Evolutionary conservation across 192 early-diverging fungal genomes (phyloP).

Genomic region (Oehlia diaphana): DNA sequence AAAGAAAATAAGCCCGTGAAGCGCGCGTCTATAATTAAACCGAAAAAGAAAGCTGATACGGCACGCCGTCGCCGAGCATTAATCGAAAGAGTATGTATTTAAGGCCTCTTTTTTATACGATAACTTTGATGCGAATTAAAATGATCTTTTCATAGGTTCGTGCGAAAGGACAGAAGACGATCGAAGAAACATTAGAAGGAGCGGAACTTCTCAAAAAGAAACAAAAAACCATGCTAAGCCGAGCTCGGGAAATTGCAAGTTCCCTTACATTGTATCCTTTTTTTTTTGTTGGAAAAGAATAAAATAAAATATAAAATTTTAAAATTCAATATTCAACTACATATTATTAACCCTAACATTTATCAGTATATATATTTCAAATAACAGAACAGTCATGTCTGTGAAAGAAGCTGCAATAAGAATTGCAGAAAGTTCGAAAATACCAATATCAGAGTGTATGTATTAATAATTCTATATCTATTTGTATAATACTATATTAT

Average conservation of each 20-base stretch:
- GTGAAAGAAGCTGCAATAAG: background rate
- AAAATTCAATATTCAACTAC: background rate
- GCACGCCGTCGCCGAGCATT: background rate
- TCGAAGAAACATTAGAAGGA: background rate
- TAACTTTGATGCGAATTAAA: background rate
- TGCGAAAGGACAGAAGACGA: conserved; percentile 3
- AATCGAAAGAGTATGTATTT: background rate
- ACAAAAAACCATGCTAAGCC: background rate
- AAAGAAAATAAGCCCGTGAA: background rate
- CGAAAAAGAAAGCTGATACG: background rate
- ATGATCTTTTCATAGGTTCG: background rate
- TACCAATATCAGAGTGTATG: background rate
- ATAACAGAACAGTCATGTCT: background rate
- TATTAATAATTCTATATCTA: background rate
- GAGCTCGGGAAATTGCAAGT: background rate
- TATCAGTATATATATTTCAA: background rate
- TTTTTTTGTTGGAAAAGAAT: background rate
- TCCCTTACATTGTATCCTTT: conserved; percentile 13
- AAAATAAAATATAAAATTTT: too few species aligned
- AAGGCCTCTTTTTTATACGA: background rate
- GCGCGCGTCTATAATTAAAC: too few species aligned
- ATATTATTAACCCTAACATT: background rate
- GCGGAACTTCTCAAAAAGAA: too few species aligned
- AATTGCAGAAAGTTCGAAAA: background rate
- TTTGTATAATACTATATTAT: too few species aligned